Evolutionary conservation across 2,329 filamentous ascomycete genomes (phyloP), one percentile per base, ranked within the genome.

Genomic region (Pseudonectria foliicola): DNA sequence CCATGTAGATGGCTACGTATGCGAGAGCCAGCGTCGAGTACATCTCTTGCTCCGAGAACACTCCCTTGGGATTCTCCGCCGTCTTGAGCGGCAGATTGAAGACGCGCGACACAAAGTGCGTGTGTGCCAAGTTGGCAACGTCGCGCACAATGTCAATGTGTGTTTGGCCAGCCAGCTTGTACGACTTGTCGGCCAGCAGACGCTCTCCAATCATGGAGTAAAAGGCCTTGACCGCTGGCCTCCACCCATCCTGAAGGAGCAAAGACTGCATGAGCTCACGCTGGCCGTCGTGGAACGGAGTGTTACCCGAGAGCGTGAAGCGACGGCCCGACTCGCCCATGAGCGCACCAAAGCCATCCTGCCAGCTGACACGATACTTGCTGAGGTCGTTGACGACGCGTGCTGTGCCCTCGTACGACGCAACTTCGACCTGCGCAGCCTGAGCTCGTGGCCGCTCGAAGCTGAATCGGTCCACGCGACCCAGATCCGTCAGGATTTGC

Each of bases 111-210:
- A 73, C 76, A 27, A 84, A 85, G 46, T 76, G 68, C 4, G 79
- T 74, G 6, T 81, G 80, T 0, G 70, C 72, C 16, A 84, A 60
- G 51, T 86, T 86, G 16, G 75, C 80, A 1, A 86, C 72, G 36
- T 85, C 79, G 15, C 79, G 73, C 8, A 85, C 64, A 4, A 89
- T 68, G 47, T 92, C 85, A 27, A 87, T 72, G 53, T 85, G 80
- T 4, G 67, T 72, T 35, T 48, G 53, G 1, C 56, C 62, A 18
- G 49, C 61, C 2, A 89, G 68, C 37, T 68, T 71, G 57, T 77
- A 84, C 28, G 74, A 75, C 55, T 85, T 84, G 18, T 77, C 68
- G 0, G 63, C 55, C 13, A 93, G 66, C 3, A 92, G 66, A 18
- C 71, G 62, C 33, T 75, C 62, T 1, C 75, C 79, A 11, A 74